These are phyloP conservation scores for Cryomyces minteri DNA, from an alignment of 495 filamentous ascomycete genomes.

Conservation along the genomic window DNA sequence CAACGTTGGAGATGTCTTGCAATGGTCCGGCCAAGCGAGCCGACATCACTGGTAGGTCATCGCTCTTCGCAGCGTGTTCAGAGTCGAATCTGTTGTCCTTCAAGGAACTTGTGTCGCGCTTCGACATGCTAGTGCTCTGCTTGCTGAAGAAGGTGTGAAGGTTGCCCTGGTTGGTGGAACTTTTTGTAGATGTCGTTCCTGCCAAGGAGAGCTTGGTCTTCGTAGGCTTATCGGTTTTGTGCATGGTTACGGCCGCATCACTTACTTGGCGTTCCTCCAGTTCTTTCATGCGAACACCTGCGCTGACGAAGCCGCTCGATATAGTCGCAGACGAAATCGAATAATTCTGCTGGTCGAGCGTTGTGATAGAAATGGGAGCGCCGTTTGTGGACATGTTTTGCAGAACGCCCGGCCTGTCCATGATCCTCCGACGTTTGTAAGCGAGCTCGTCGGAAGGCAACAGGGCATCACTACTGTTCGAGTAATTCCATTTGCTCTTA, in stretches of 20 bases:
- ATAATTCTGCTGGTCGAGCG: constrained; percentile 7
- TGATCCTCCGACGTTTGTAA: neutral
- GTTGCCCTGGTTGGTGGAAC: constrained; percentile 25
- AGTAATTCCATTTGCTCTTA: constrained; percentile 7
- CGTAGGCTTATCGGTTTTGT: constrained; percentile 4
- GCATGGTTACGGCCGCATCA: too few relatives aligned
- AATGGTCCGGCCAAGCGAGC: neutral
- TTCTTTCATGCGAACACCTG: constrained; percentile 7
- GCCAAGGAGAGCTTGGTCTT: constrained; percentile 2
- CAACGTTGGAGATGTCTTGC: neutral
- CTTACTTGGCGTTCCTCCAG: constrained; percentile 8
- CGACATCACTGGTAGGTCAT: neutral
- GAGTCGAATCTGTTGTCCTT: constrained; percentile 1
- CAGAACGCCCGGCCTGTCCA: neutral
- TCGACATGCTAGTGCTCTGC: constrained; percentile 3
- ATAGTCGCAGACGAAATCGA: constrained; percentile 11
- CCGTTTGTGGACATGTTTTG: neutral
- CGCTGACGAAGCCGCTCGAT: constrained; percentile 15
- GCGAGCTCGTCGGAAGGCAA: neutral
- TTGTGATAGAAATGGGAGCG: constrained; percentile 7
- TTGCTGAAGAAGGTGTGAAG: constrained; percentile 25
- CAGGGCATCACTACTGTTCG: neutral
- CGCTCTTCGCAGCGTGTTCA: neutral
- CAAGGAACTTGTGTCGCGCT: too few relatives aligned
- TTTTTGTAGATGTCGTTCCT: constrained; percentile 8